Percentiles rank a stretch among this genome's conserved stretches.
These are phyloP conservation scores for Nectriaceae sp. DNA, from an alignment of 2,329 filamentous ascomycete species.

Conservation along the genomic window DNA sequence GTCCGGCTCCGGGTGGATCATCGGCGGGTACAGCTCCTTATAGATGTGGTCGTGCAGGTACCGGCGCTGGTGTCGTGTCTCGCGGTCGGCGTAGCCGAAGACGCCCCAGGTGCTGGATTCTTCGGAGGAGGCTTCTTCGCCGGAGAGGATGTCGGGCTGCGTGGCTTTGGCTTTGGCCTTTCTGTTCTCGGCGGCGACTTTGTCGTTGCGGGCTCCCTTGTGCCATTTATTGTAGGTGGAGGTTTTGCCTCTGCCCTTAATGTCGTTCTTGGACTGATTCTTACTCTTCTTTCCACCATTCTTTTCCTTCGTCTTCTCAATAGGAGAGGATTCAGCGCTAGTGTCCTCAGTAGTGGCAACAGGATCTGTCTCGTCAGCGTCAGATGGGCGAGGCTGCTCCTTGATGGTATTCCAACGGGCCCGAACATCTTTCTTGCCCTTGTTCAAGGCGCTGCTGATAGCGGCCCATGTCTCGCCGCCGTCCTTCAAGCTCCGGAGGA, in stretches of 20 bases:
- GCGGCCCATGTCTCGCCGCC: conserved; percentile 31
- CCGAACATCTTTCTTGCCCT: conserved; percentile 31
- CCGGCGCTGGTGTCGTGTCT: conserved; percentile 25
- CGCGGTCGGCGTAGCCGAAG: conserved; percentile 17
- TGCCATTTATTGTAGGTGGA: conserved; percentile 16
- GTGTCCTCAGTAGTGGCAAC: neutral
- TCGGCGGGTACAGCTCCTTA: conserved; percentile 31
- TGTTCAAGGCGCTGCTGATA: conserved; percentile 31
- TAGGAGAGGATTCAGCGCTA: neutral
- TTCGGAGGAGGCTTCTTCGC: conserved; percentile 30
- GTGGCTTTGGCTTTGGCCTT: conserved; percentile 5
- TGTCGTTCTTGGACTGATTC: conserved; percentile 4
- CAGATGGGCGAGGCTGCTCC: conserved; percentile 11
- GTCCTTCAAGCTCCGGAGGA: conserved; percentile 38
- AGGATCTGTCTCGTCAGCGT: conserved; percentile 1
- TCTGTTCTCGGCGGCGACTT: conserved; percentile 23
- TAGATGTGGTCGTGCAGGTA: conserved; percentile 37
- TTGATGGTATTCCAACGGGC: conserved; percentile 36
- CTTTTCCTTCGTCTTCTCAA: conserved; percentile 4
- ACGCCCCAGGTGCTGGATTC: conserved; percentile 10
- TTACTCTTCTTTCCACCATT: conserved; percentile 8
- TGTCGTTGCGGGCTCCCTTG: conserved; percentile 20
- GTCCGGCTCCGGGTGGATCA: conserved; percentile 22
- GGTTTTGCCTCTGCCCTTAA: conserved; percentile 8
- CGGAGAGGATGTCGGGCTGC: conserved; percentile 20